phyloP scores from a whole-genome alignment of 768 basidiomycete species.

The Boletus reticuloceps region DNA sequence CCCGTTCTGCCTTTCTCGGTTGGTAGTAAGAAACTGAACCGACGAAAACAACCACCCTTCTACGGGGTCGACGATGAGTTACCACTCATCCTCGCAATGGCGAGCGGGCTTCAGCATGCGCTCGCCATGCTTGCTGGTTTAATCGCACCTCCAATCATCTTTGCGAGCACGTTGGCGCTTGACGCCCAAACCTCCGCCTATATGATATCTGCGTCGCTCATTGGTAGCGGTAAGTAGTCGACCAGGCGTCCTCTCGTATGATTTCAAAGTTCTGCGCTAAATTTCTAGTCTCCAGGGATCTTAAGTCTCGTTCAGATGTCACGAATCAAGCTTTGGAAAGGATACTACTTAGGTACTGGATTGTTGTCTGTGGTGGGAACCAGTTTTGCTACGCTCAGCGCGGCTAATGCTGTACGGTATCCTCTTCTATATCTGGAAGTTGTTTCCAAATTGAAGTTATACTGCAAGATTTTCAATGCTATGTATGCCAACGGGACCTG shows the following conservation, averaged over 20 bases:
- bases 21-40: conserved; percentile 25
- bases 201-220: conserved; percentile 79
- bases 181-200: conserved; percentile 62
- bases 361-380: conserved; percentile 80
- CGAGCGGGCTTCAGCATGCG: conserved; percentile 72
- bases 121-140: conserved; percentile 82
- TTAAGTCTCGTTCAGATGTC: conserved; percentile 80
- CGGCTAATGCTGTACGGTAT: conserved; percentile 59
- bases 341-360: conserved; percentile 78
- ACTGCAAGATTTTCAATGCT: conserved; percentile 60
- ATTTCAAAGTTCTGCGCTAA: not conserved
- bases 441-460: not conserved
- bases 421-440: not conserved
- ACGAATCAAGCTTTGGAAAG: conserved; percentile 53
- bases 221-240: conserved; percentile 60
- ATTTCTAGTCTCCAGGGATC: conserved; percentile 47
- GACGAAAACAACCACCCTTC: conserved; percentile 57
- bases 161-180: conserved; percentile 60
- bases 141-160: conserved; percentile 82
- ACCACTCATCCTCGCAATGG: conserved; percentile 69
- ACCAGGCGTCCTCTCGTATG: not conserved
- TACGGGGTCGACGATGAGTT: conserved; percentile 71
- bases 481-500: conserved; percentile 83
- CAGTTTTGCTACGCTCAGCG: conserved; percentile 75
- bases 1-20: conserved; percentile 61